Conservation (phyloP, 768 basidiomycete species). For the Phlegmacium glaucopus region DNA sequence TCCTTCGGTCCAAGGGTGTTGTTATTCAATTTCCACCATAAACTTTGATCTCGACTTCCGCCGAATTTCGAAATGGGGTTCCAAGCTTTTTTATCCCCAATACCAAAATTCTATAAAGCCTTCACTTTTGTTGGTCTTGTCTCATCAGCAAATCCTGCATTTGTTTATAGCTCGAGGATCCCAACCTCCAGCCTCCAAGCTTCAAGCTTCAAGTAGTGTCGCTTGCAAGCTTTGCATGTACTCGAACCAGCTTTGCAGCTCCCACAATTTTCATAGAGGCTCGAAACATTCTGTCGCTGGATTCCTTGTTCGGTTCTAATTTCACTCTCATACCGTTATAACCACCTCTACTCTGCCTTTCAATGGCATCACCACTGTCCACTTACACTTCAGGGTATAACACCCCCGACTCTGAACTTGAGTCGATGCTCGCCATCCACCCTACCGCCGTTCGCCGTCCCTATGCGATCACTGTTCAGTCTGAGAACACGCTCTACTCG, state of each 20-base stretch:
- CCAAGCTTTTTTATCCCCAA: no score
- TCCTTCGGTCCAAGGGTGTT: no score
- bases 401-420: conserved; percentile 70
- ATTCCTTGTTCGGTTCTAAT: conserved; percentile 50
- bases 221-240: conserved; percentile 75
- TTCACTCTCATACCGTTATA: conserved; percentile 27
- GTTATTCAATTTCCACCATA: no score
- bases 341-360: conserved; percentile 18
- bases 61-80: no score
- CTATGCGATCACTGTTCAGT: conserved; percentile 74
- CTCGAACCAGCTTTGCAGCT: conserved; percentile 89
- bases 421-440: conserved; percentile 69
- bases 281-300: conserved; percentile 76
- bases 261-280: conserved; percentile 89
- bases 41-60: no score
- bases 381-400: conserved; percentile 62
- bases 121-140: background rate
- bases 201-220: conserved; percentile 19
- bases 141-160: conserved; percentile 2
- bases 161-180: no score
- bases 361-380: conserved; percentile 48
- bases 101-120: conserved; percentile 15
- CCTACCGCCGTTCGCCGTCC: conserved; percentile 83
- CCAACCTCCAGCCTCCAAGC: no score
- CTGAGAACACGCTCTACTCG: conserved; percentile 76